Percentiles rank a stretch among this genome's conserved stretches.
These are phyloP conservation scores for Globisporangium middletonii DNA, from an alignment of 352 stramenopile genomes.

Conservation along the genomic window DNA sequence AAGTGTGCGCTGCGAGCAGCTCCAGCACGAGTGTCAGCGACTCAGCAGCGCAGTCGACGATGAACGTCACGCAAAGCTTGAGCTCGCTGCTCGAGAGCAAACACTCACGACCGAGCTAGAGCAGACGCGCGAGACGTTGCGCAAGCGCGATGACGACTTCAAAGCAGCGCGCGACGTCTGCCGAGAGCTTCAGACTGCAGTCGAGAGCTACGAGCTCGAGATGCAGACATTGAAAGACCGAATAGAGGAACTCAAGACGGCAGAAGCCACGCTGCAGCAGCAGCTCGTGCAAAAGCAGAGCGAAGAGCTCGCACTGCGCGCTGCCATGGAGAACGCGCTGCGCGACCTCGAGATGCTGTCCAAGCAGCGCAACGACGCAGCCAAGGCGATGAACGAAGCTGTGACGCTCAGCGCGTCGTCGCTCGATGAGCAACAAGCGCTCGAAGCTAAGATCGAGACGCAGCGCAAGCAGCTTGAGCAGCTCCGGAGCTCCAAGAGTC, in stretches of 20 bases:
- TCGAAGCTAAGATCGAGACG: slow-evolving; percentile 49
- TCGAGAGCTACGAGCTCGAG: slow-evolving; percentile 33
- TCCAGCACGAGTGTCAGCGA: slow-evolving; percentile 15
- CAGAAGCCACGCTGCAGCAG: slow-evolving; percentile 22
- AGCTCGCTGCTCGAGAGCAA: slow-evolving; percentile 27
- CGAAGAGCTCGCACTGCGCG: slow-evolving; percentile 43
- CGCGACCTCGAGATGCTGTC: slow-evolving; percentile 57
- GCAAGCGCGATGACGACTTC: slow-evolving; percentile 42
- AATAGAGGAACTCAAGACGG: slow-evolving; percentile 24
- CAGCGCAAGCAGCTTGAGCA: slow-evolving; percentile 72
- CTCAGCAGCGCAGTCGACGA: slow-evolving; percentile 18
- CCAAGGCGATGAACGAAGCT: slow-evolving; percentile 79
- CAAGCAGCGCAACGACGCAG: slow-evolving; percentile 68
- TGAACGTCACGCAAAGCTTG: slow-evolving; percentile 27
- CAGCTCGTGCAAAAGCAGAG: slow-evolving; percentile 39
- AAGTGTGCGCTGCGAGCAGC: slow-evolving; percentile 10
- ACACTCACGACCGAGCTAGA: slow-evolving; percentile 33
- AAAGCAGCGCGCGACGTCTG: slow-evolving; percentile 45
- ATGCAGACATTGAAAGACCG: slow-evolving; percentile 17
- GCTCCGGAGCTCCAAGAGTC: slow-evolving; percentile 66
- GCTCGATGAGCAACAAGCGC: slow-evolving; percentile 66
- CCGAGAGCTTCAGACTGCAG: slow-evolving; percentile 32
- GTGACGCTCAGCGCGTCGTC: slow-evolving; percentile 78
- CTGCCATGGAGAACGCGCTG: slow-evolving; percentile 65
- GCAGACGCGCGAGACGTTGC: slow-evolving; percentile 20